Percentiles rank a stretch among this genome's conserved stretches.
These are phyloP conservation scores for Russula griseocarnosa DNA, from an alignment of 768 basidiomycete species.

Conservation along the genomic window DNA sequence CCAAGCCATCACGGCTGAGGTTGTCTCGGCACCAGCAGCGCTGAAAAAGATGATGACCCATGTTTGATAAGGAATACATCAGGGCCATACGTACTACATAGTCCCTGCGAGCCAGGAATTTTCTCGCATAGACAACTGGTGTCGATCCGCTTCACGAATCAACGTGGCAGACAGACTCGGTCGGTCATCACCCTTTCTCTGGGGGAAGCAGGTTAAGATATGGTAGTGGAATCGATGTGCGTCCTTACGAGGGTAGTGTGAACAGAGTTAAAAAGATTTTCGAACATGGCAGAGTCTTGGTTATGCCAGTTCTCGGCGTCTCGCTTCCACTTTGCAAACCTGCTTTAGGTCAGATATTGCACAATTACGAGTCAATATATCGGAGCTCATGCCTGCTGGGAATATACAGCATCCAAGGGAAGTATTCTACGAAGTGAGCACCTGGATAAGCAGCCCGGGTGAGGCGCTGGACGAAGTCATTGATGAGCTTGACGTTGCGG, in stretches of 20 bases:
- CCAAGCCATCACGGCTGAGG: slow-evolving; percentile 28
- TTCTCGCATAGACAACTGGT: slow-evolving; percentile 20
- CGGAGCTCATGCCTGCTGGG: slow-evolving; percentile 18
- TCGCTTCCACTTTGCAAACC: slow-evolving; percentile 26
- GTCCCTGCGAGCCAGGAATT: slow-evolving; percentile 29
- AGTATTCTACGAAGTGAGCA: slow-evolving; percentile 30
- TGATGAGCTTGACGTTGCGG: slow-evolving; percentile 28
- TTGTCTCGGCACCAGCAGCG: slow-evolving; percentile 27
- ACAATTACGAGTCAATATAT: background rate
- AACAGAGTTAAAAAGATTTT: slow-evolving; percentile 19
- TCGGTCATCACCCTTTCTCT: slow-evolving; percentile 21
- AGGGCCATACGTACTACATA: slow-evolving; percentile 27
- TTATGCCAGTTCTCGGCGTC: slow-evolving; percentile 16
- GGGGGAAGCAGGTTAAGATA: background rate
- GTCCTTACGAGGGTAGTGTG: slow-evolving; percentile 6
- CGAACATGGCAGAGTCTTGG: slow-evolving; percentile 25
- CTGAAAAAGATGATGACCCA: background rate
- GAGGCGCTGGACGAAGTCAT: slow-evolving; percentile 32
- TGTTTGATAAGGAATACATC: background rate
- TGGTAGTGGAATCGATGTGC: background rate
- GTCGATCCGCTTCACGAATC: slow-evolving; percentile 15
- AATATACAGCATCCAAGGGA: slow-evolving; percentile 26
- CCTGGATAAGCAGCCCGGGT: slow-evolving; percentile 39
- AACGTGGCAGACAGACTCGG: slow-evolving; percentile 22
- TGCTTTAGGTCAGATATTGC: slow-evolving; percentile 4